phyloP scores from a whole-genome alignment of 257 asterid genomes.

The Nicotiana knightiana region DNA sequence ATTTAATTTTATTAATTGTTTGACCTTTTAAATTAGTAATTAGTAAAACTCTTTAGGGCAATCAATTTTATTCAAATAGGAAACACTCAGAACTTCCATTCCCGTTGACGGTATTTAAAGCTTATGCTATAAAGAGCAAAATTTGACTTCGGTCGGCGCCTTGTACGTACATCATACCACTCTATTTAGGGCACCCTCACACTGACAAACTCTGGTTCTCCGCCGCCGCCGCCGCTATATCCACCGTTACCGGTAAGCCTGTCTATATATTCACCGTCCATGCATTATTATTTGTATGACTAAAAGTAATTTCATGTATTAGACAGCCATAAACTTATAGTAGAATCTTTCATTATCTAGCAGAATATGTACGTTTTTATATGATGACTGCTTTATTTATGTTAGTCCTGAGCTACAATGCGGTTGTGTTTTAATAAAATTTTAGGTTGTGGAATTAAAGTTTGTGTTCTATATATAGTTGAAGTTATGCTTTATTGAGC shows the following conservation, averaged over 20 bases:
- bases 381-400: not conserved
- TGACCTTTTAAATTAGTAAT: not conserved
- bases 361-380: not conserved
- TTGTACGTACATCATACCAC: not conserved
- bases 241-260: not conserved
- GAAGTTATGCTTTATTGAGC: not conserved
- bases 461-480: not conserved
- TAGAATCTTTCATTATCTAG: not conserved
- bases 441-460: not conserved
- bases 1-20: no score
- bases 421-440: not conserved
- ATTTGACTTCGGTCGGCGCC: conserved; percentile 11
- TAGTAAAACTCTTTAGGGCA: not conserved
- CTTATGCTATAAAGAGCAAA: not conserved
- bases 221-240: conserved; percentile 2
- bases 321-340: not conserved
- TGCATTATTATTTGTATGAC: not conserved
- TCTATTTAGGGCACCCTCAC: conserved; percentile 24
- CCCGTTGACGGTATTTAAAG: not conserved
- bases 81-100: not conserved
- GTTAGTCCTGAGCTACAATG: not conserved
- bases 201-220: not conserved
- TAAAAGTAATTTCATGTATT: not conserved
- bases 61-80: not conserved
- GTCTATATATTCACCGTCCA: not conserved